Percentiles rank a stretch among this genome's conserved stretches.
phyloP scores from a whole-genome alignment of 805 yeast species.

The Ogataea chonburiensis region DNA sequence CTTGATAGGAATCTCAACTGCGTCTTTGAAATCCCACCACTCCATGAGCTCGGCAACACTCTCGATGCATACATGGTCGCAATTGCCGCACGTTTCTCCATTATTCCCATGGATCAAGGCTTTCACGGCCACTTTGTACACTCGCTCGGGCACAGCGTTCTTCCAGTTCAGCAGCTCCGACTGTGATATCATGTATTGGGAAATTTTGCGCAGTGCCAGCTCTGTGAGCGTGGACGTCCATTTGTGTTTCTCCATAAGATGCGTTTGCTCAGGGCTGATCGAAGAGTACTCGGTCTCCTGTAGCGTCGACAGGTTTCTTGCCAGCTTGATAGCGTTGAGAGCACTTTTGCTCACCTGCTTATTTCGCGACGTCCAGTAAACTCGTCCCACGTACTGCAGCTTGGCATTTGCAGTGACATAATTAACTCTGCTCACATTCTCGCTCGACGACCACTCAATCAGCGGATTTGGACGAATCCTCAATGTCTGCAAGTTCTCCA shows the following conservation, averaged over 20 bases:
- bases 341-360: slow-evolving; percentile 24
- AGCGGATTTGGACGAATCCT: slow-evolving; percentile 57
- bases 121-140: slow-evolving; percentile 46
- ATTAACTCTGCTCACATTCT: slow-evolving; percentile 14
- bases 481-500: slow-evolving; percentile 43
- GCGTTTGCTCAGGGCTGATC: slow-evolving; percentile 16
- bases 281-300: slow-evolving; percentile 27
- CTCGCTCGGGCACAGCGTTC: slow-evolving; percentile 41
- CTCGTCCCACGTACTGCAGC: slow-evolving; percentile 26
- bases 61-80: slow-evolving; percentile 48
- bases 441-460: slow-evolving; percentile 24
- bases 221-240: slow-evolving; percentile 48
- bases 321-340: slow-evolving; percentile 24
- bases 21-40: slow-evolving; percentile 64
- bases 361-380: slow-evolving; percentile 31
- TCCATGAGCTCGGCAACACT: slow-evolving; percentile 59
- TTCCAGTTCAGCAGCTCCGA: slow-evolving; percentile 58
- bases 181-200: slow-evolving; percentile 51
- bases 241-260: slow-evolving; percentile 18
- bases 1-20: slow-evolving; percentile 50
- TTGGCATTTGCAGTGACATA: slow-evolving; percentile 22
- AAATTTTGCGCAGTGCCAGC: slow-evolving; percentile 47
- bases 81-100: slow-evolving; percentile 53
- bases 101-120: slow-evolving; percentile 53
- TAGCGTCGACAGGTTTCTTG: slow-evolving; percentile 34